Evolutionary conservation across 176 grass and related monocot genomes (phyloP).

Genomic region (Oropetium thomaeum): DNA sequence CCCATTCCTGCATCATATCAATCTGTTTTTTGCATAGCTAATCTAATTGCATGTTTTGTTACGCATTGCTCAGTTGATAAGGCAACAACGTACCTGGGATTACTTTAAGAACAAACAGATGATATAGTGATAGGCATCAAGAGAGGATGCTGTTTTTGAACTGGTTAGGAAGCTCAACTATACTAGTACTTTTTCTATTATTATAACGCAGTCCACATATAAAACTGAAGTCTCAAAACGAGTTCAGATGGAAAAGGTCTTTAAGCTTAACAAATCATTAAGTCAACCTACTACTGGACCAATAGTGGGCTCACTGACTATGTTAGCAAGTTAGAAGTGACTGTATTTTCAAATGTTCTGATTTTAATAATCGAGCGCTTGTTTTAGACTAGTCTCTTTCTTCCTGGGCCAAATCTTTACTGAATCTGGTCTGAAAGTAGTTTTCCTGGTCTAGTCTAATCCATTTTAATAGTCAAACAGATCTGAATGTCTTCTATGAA

Average conservation of each 20-base stretch:
- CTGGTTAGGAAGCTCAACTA: background rate
- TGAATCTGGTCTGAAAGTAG: background rate
- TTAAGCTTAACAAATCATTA: background rate
- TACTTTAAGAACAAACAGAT: background rate
- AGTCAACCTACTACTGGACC: background rate
- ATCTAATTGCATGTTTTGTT: background rate
- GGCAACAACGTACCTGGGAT: background rate
- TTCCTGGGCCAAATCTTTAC: background rate
- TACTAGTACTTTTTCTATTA: background rate
- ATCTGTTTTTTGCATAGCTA: background rate
- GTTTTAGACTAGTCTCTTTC: background rate
- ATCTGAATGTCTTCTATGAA: background rate
- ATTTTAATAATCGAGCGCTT: background rate
- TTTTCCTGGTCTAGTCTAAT: background rate
- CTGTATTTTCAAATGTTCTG: background rate
- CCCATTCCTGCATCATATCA: background rate
- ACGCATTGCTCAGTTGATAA: background rate
- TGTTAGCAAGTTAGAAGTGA: background rate
- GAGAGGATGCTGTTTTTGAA: background rate
- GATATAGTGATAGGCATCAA: background rate
- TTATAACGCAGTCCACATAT: background rate
- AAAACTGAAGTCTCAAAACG: constrained; percentile 1
- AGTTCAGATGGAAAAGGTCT: background rate
- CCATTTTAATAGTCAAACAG: background rate
- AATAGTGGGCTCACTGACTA: background rate